Evolutionary conservation across 192 early-diverging fungal genomes (phyloP).

Genomic region (Linnemannia zychae): DNA sequence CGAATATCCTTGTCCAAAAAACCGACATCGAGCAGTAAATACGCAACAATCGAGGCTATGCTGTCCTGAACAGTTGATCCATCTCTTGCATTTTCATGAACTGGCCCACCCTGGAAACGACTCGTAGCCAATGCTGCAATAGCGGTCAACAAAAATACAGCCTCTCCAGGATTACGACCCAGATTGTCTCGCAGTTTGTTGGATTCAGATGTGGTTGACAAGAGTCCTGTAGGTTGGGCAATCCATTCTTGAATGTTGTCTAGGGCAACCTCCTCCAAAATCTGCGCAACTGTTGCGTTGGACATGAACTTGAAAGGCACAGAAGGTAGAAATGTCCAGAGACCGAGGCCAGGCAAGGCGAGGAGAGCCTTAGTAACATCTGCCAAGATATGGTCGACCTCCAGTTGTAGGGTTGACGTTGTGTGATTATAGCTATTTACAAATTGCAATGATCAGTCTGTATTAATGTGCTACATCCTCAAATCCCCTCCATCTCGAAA

Average conservation of each 20-base stretch:
- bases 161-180: conserved; percentile 55
- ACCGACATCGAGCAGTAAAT: conserved; percentile 56
- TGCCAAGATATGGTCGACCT: conserved; percentile 22
- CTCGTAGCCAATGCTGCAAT: conserved; percentile 56
- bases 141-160: conserved; percentile 58
- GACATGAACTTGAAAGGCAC: conserved; percentile 51
- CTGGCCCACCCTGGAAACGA: neutral
- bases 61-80: conserved; percentile 20
- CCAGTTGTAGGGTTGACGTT: conserved; percentile 10
- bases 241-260: conserved; percentile 24
- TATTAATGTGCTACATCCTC: neutral
- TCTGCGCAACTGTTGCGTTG: neutral
- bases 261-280: conserved; percentile 39
- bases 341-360: conserved; percentile 24
- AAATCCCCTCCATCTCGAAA: too few species aligned
- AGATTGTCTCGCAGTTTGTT: conserved; percentile 27
- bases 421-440: conserved; percentile 5
- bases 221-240: neutral
- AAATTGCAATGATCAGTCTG: neutral
- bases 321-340: conserved; percentile 53
- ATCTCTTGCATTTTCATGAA: neutral
- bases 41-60: conserved; percentile 43
- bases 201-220: conserved; percentile 9
- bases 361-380: conserved; percentile 28
- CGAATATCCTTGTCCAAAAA: conserved; percentile 56